These are phyloP conservation scores for Coniochaeta pulveracea DNA, from an alignment of 2,329 filamentous ascomycete genomes.

Conservation along the genomic window DNA sequence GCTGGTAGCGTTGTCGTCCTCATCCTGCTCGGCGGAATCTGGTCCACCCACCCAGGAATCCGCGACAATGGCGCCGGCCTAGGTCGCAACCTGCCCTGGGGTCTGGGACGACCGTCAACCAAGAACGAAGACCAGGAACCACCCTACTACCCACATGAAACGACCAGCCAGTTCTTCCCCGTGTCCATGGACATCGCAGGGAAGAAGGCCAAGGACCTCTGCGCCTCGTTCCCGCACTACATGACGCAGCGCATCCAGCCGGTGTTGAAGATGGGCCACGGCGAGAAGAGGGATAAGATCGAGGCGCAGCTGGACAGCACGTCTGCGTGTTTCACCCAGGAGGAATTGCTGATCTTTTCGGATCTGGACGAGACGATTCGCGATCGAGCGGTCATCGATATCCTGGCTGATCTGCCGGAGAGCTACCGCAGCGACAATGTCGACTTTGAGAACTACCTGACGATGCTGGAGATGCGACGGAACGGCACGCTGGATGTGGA, in stretches of 20 bases:
- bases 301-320: slow-evolving; percentile 38
- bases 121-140: neutral
- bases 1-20: neutral
- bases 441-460: slow-evolving; percentile 28
- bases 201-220: slow-evolving; percentile 10
- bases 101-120: neutral
- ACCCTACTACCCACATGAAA: slow-evolving; percentile 12
- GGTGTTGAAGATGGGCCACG: slow-evolving; percentile 36
- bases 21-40: neutral
- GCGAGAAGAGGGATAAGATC: slow-evolving; percentile 25
- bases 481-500: slow-evolving; percentile 21
- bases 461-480: slow-evolving; percentile 22
- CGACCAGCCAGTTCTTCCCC: slow-evolving; percentile 15
- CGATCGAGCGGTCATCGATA: slow-evolving; percentile 30
- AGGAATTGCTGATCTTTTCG: slow-evolving; percentile 34
- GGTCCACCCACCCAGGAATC: neutral
- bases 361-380: slow-evolving; percentile 34
- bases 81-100: neutral
- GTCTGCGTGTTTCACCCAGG: slow-evolving; percentile 33
- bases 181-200: slow-evolving; percentile 11
- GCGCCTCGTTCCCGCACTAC: slow-evolving; percentile 16
- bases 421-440: slow-evolving; percentile 21
- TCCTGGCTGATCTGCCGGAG: slow-evolving; percentile 31
- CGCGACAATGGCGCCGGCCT: slow-evolving; percentile 3
- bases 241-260: slow-evolving; percentile 15